These are phyloP conservation scores for Psidium friedrichsthalianum DNA, from an alignment of 345 rosid genomes.

Conservation along the genomic window DNA sequence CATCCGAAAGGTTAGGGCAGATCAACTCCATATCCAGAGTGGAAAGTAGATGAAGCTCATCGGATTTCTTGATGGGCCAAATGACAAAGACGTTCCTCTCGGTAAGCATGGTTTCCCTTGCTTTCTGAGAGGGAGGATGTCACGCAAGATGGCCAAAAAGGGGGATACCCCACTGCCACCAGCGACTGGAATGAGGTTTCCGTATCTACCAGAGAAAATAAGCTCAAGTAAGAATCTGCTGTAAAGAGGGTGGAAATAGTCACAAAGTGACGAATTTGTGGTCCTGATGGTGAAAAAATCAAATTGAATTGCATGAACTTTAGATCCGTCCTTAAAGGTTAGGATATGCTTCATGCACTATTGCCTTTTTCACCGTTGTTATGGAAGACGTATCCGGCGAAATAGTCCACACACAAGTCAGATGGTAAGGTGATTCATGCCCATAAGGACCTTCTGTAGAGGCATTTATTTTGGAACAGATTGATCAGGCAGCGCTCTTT, in stretches of 20 bases:
- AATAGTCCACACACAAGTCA: no score
- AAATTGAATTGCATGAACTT: no score
- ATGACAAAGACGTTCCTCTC: constrained; percentile 44
- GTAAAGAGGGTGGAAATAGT: neutral
- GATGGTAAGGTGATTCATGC: constrained; percentile 73
- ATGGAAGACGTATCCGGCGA: no score
- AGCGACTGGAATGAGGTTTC: constrained; percentile 72
- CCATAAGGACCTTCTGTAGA: constrained; percentile 93
- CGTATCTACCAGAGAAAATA: constrained; percentile 40
- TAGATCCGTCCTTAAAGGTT: no score
- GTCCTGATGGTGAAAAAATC: neutral
- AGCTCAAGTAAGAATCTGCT: constrained; percentile 1
- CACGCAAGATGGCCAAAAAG: constrained; percentile 75
- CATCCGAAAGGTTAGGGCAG: constrained; percentile 40
- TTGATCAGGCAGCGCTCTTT: constrained; percentile 1
- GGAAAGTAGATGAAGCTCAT: constrained; percentile 69
- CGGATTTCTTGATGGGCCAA: constrained; percentile 80
- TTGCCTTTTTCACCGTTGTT: neutral
- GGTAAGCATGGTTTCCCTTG: constrained; percentile 66
- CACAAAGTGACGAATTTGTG: no score
- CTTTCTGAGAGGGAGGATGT: constrained; percentile 50
- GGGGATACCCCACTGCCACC: constrained; percentile 97
- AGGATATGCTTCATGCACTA: neutral
- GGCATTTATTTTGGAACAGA: constrained; percentile 38
- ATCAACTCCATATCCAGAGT: constrained; percentile 43